These are phyloP conservation scores for Aaosphaeria arxii DNA, from an alignment of 2,329 filamentous ascomycete genomes.

Conservation along the genomic window DNA sequence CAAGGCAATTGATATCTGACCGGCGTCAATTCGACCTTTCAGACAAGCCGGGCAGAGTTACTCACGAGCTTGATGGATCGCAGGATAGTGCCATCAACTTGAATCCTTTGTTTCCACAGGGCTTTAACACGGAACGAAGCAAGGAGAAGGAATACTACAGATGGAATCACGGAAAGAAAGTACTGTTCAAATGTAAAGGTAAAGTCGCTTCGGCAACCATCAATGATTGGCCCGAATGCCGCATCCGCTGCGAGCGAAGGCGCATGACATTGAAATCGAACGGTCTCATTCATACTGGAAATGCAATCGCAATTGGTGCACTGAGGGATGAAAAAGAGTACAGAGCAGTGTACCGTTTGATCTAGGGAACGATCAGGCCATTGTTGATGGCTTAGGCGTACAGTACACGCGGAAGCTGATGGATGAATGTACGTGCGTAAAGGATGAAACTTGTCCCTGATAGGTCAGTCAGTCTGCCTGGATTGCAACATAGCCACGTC, in stretches of 20 bases:
- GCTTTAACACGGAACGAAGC: conserved; percentile 1
- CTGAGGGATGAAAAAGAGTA: no score
- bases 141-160: conserved; percentile 3
- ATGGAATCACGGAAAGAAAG: conserved; percentile 46
- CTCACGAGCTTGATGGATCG: conserved; percentile 4
- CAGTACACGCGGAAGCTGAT: no score
- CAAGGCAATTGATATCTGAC: conserved; percentile 2
- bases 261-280: not conserved
- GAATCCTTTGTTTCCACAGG: conserved; percentile 1
- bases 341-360: no score
- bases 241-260: conserved; percentile 4
- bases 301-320: no score
- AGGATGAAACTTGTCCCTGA: no score
- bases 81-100: conserved; percentile 2
- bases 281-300: not conserved
- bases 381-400: no score
- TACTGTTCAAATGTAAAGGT: conserved; percentile 50
- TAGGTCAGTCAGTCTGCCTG: no score
- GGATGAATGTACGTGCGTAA: no score
- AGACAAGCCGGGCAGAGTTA: not conserved
- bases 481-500: no score
- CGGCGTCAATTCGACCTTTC: not conserved
- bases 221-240: conserved; percentile 45
- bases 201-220: conserved; percentile 48
- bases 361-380: no score